A percentile compares a stretch with the other conserved stretches of the same genome.
Evolutionary conservation across 1,284 basidiomycete species (phyloP).

Genomic region (Vanrija sp.): DNA sequence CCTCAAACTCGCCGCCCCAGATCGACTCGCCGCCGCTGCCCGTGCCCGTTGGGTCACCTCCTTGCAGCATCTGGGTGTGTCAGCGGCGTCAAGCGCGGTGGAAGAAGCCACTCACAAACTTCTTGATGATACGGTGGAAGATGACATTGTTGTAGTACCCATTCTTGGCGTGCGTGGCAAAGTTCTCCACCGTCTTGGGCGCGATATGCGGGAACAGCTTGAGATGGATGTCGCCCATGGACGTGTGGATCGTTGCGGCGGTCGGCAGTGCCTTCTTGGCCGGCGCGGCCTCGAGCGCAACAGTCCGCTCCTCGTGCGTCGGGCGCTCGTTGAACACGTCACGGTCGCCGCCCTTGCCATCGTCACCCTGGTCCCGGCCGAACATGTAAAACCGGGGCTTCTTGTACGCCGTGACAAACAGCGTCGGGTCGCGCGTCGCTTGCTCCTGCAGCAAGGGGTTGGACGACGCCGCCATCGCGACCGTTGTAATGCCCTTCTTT

Average conservation of each 20-base stretch:
- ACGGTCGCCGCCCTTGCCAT: slow-evolving; percentile 80
- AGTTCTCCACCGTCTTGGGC: slow-evolving; percentile 96
- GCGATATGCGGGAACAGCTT: slow-evolving; percentile 86
- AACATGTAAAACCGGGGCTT: slow-evolving; percentile 96
- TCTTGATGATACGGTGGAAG: slow-evolving; percentile 97
- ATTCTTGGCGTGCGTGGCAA: slow-evolving; percentile 83
- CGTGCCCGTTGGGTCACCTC: slow-evolving; percentile 70
- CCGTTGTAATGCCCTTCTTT: slow-evolving; percentile 77
- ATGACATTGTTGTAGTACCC: slow-evolving; percentile 93
- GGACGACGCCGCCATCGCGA: slow-evolving; percentile 89
- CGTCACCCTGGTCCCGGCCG: slow-evolving; percentile 86
- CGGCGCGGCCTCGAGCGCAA: slow-evolving; percentile 61
- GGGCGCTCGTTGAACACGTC: slow-evolving; percentile 99
- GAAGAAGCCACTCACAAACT: slow-evolving; percentile 61
- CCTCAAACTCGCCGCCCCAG: slow-evolving; percentile 93
- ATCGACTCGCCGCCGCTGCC: slow-evolving; percentile 96
- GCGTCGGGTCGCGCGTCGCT: slow-evolving; percentile 77
- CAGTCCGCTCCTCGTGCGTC: slow-evolving; percentile 91
- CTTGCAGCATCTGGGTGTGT: slow-evolving; percentile 77
- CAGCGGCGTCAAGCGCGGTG: slow-evolving; percentile 4
- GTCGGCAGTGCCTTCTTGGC: slow-evolving; percentile 64
- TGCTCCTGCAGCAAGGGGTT: slow-evolving; percentile 90
- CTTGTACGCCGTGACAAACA: slow-evolving; percentile 92
- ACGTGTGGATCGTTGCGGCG: slow-evolving; percentile 77
- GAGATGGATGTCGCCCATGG: slow-evolving; percentile 87